These are phyloP conservation scores for Ananas comosus DNA, from an alignment of 176 grass and related monocot species.

Conservation along the genomic window DNA sequence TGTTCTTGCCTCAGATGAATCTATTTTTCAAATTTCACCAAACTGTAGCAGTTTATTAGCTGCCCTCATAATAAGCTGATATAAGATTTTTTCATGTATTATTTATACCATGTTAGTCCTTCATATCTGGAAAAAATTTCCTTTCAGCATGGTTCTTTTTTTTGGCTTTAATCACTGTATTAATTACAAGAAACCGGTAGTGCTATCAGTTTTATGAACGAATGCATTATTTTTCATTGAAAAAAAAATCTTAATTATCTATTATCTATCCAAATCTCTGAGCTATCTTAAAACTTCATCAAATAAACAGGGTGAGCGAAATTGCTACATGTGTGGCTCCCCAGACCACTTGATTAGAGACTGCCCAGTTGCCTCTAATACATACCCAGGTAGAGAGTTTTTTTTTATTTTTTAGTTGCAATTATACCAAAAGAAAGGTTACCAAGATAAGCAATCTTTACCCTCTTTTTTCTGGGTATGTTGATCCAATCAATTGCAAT, in stretches of 20 bases:
- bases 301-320: slow-evolving; percentile 16
- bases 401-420: not conserved
- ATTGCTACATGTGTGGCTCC: slow-evolving; percentile 28
- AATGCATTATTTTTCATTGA: too few relatives aligned
- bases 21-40: not conserved
- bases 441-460: not conserved
- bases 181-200: not conserved
- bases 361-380: slow-evolving; percentile 20
- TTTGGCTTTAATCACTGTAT: not conserved
- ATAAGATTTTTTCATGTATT: not conserved
- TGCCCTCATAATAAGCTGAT: not conserved
- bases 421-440: not conserved
- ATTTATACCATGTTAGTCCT: not conserved
- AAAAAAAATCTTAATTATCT: not conserved
- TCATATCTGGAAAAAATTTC: not conserved
- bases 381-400: slow-evolving; percentile 11
- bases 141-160: not conserved
- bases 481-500: not conserved
- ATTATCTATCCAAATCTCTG: not conserved
- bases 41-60: not conserved
- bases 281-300: not conserved
- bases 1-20: not conserved
- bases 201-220: not conserved
- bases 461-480: not conserved
- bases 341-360: slow-evolving; percentile 24